These are phyloP conservation scores for Gossypium anomalum DNA, from an alignment of 345 rosid species.

Conservation along the genomic window DNA sequence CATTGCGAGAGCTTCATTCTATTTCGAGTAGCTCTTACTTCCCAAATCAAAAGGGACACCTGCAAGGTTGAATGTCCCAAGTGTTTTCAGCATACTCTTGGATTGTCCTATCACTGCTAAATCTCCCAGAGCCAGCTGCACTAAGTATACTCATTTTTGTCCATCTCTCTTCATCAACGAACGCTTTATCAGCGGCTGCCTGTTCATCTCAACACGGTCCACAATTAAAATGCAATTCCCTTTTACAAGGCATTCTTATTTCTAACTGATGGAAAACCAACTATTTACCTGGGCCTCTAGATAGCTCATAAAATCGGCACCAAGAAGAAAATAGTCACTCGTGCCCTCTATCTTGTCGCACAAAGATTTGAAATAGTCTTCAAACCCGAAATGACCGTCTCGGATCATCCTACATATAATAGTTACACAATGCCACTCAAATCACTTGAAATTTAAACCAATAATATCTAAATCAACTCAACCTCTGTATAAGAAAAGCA, in stretches of 20 bases:
- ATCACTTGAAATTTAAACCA: background rate
- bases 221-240: background rate
- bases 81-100: constrained; percentile 39
- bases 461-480: background rate
- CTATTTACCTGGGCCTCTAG: constrained; percentile 13
- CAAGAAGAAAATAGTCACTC: constrained; percentile 37
- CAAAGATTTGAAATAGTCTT: constrained; percentile 35
- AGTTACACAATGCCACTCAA: background rate
- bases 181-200: constrained; percentile 49
- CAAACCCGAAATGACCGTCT: constrained; percentile 38
- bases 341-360: constrained; percentile 37
- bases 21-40: background rate
- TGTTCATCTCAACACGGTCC: constrained; percentile 6
- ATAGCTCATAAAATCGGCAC: constrained; percentile 28
- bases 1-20: no score
- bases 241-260: background rate
- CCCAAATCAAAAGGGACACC: constrained; percentile 26
- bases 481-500: background rate
- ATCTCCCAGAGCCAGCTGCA: constrained; percentile 41
- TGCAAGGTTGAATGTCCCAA: constrained; percentile 39
- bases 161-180: constrained; percentile 42
- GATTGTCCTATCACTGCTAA: constrained; percentile 41
- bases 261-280: background rate
- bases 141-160: constrained; percentile 43
- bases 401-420: constrained; percentile 31